Evolutionary conservation across 2,329 filamentous ascomycete genomes (phyloP).

Genomic region (Cladosporium sp.): DNA sequence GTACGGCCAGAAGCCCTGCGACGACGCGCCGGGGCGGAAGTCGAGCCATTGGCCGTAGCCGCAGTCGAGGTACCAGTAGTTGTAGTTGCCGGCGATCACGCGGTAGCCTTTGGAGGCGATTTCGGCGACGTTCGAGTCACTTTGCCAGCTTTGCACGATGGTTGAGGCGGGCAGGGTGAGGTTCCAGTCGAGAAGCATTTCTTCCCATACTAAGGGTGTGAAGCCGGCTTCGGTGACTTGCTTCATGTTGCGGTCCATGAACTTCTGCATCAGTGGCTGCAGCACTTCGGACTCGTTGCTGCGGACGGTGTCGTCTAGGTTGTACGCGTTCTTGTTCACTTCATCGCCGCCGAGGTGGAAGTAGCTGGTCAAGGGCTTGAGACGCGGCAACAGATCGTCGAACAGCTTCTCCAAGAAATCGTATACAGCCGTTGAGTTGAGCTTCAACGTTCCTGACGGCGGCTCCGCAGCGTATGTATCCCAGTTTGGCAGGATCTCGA

Average conservation of each 20-base stretch:
- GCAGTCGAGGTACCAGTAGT: constrained; percentile 76
- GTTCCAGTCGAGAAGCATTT: constrained; percentile 79
- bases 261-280: constrained; percentile 73
- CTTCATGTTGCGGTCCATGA: constrained; percentile 69
- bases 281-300: constrained; percentile 67
- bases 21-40: constrained; percentile 60
- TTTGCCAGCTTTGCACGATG: constrained; percentile 78
- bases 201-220: constrained; percentile 82
- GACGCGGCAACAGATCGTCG: constrained; percentile 72
- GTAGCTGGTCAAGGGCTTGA: constrained; percentile 68
- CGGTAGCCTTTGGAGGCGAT: constrained; percentile 66
- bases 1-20: constrained; percentile 65
- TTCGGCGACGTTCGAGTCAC: constrained; percentile 59
- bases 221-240: constrained; percentile 65
- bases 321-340: constrained; percentile 74
- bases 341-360: constrained; percentile 91
- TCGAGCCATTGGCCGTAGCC: constrained; percentile 78
- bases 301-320: constrained; percentile 69
- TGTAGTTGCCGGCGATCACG: constrained; percentile 73
- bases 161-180: constrained; percentile 69
- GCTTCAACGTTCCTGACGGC: constrained; percentile 65
- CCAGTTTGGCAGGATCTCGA: constrained; percentile 56
- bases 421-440: constrained; percentile 71
- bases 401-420: constrained; percentile 72
- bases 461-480: constrained; percentile 55